phyloP scores from a whole-genome alignment of 495 filamentous ascomycete genomes.

The Astrothelium macrocarpum region DNA sequence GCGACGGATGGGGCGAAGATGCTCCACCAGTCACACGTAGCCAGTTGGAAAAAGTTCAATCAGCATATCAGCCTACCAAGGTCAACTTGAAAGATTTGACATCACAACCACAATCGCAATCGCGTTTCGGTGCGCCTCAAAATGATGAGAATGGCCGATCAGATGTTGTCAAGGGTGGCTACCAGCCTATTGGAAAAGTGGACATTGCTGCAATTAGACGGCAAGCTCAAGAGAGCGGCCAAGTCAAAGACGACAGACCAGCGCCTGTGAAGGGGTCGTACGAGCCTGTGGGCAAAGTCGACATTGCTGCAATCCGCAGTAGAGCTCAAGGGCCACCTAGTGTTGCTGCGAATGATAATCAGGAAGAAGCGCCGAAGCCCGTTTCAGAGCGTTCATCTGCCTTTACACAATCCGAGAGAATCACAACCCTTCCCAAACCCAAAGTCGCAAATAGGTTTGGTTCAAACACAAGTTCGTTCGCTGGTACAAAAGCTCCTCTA shows the following conservation, averaged over 20 bases:
- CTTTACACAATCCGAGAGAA: slow-evolving; percentile 62
- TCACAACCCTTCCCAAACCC: slow-evolving; percentile 84
- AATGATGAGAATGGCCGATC: slow-evolving; percentile 32
- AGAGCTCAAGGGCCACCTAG: slow-evolving; percentile 51
- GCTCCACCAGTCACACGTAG: slow-evolving; percentile 79
- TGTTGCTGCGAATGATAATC: slow-evolving; percentile 35
- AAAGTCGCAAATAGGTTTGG: slow-evolving; percentile 86
- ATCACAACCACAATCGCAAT: slow-evolving; percentile 55
- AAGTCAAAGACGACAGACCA: slow-evolving; percentile 61
- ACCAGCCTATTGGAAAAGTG: slow-evolving; percentile 92
- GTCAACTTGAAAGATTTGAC: slow-evolving; percentile 75
- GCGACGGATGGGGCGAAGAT: slow-evolving; percentile 93
- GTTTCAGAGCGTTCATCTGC: slow-evolving; percentile 58
- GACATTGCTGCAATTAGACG: slow-evolving; percentile 83
- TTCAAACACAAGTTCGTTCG: slow-evolving; percentile 53
- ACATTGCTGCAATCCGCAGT: slow-evolving; percentile 84
- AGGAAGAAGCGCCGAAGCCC: slow-evolving; percentile 41
- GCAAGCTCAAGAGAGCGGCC: slow-evolving; percentile 58
- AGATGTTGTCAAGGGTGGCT: slow-evolving; percentile 77
- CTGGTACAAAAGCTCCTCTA: slow-evolving; percentile 78
- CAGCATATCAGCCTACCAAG: slow-evolving; percentile 88
- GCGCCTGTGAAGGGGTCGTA: slow-evolving; percentile 81
- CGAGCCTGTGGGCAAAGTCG: slow-evolving; percentile 86
- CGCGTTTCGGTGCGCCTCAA: slow-evolving; percentile 39
- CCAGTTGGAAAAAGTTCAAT: slow-evolving; percentile 82